These are phyloP conservation scores for Pseudogymnoascus sp. DNA, from an alignment of 2,329 filamentous ascomycete genomes.

Conservation along the genomic window DNA sequence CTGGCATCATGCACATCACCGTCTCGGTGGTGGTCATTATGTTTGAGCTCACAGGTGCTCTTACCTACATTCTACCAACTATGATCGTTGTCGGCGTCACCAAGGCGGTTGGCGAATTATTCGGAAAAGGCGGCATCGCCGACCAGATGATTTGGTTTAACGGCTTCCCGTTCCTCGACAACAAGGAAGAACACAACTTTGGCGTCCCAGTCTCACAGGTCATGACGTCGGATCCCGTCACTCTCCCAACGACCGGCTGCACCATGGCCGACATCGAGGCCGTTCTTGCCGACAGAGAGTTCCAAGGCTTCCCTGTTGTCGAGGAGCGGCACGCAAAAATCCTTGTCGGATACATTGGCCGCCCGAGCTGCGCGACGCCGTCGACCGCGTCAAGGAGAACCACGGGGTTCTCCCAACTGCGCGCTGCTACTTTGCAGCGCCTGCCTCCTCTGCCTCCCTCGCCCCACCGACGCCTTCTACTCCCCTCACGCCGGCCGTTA, in stretches of 20 bases:
- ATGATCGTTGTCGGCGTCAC: constrained; percentile 99
- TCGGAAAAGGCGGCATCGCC: constrained; percentile 93
- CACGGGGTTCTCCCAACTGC: constrained; percentile 59
- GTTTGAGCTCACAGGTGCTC: constrained; percentile 96
- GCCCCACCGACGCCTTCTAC: constrained; percentile 21
- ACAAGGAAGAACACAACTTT: constrained; percentile 95
- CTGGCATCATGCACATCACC: constrained; percentile 97
- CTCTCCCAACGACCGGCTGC: constrained; percentile 68
- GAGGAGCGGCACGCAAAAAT: constrained; percentile 64
- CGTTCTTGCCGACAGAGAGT: constrained; percentile 70
- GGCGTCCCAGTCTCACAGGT: constrained; percentile 86
- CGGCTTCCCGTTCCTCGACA: constrained; percentile 93
- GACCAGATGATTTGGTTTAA: constrained; percentile 99
- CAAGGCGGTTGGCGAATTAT: constrained; percentile 83
- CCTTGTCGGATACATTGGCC: constrained; percentile 84
- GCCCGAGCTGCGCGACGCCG: constrained; percentile 83
- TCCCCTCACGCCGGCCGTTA: constrained; percentile 39
- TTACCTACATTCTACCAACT: constrained; percentile 94
- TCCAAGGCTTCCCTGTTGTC: constrained; percentile 89
- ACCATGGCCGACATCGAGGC: constrained; percentile 70
- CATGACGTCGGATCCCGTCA: constrained; percentile 73
- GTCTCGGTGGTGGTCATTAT: constrained; percentile 97
- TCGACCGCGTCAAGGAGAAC: constrained; percentile 70
- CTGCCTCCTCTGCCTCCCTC: constrained; percentile 32
- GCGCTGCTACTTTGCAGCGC: constrained; percentile 65